These are phyloP conservation scores for Syncephalis plumigaleata DNA, from an alignment of 371 early-diverging fungal species.

Conservation along the genomic window DNA sequence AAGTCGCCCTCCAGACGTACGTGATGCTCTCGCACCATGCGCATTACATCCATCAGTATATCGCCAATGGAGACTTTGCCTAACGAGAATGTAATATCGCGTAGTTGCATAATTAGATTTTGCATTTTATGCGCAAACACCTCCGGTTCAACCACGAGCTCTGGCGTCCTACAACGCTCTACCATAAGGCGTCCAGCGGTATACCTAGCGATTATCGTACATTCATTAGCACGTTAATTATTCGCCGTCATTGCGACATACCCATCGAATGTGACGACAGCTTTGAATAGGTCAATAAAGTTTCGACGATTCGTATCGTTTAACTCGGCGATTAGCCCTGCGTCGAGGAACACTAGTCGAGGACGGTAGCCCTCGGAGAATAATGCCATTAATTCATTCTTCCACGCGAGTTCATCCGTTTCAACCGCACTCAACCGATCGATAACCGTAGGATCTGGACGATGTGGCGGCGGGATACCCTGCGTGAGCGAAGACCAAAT, in stretches of 20 bases:
- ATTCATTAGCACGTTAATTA: no score
- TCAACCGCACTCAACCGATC: constrained; percentile 9
- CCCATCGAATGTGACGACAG: constrained; percentile 75
- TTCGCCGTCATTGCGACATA: no score
- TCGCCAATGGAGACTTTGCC: constrained; percentile 58
- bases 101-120: constrained; percentile 45
- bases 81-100: constrained; percentile 53
- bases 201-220: constrained; percentile 6
- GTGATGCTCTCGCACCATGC: constrained; percentile 75
- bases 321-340: constrained; percentile 70
- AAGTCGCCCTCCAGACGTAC: constrained; percentile 88
- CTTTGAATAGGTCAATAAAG: constrained; percentile 78
- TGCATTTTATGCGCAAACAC: constrained; percentile 65
- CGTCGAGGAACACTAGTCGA: constrained; percentile 72
- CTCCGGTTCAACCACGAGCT: constrained; percentile 47
- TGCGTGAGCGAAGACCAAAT: not conserved
- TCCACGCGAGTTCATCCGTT: constrained; percentile 19
- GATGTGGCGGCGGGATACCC: not conserved
- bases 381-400: constrained; percentile 26
- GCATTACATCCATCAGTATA: constrained; percentile 58
- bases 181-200: constrained; percentile 73
- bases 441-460: constrained; percentile 8
- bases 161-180: constrained; percentile 63
- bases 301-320: constrained; percentile 53
- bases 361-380: constrained; percentile 52